phyloP scores from a whole-genome alignment of 495 filamentous ascomycete species.

The Annulohypoxylon nitens region DNA sequence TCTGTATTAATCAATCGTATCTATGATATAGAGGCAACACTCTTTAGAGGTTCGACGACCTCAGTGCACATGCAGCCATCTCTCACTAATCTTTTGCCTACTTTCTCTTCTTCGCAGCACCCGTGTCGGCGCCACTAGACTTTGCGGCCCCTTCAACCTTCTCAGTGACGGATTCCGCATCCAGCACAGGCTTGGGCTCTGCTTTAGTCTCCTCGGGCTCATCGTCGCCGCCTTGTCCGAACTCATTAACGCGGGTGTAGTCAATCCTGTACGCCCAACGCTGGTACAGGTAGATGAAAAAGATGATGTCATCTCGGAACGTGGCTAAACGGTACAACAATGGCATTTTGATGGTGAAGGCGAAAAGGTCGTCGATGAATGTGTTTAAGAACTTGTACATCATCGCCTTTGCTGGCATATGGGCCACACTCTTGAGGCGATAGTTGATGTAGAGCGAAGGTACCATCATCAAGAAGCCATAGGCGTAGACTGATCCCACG shows the following conservation, averaged over 20 bases:
- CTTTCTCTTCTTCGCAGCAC: slow-evolving; percentile 64
- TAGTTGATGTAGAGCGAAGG: slow-evolving; percentile 99
- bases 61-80: neutral
- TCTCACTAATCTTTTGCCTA: slow-evolving; percentile 37
- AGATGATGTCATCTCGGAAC: slow-evolving; percentile 94
- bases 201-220: slow-evolving; percentile 56
- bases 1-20: slow-evolving; percentile 9
- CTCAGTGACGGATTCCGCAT: slow-evolving; percentile 40
- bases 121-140: slow-evolving; percentile 59
- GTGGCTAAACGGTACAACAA: slow-evolving; percentile 95
- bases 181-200: slow-evolving; percentile 41
- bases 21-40: neutral
- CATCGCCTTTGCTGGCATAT: slow-evolving; percentile 97
- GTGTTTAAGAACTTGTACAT: slow-evolving; percentile 95
- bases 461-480: slow-evolving; percentile 99
- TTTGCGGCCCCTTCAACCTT: slow-evolving; percentile 48
- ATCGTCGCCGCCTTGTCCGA: slow-evolving; percentile 95
- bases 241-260: slow-evolving; percentile 94
- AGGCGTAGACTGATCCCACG: slow-evolving; percentile 96
- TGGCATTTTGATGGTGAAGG: slow-evolving; percentile 99
- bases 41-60: slow-evolving; percentile 11
- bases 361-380: slow-evolving; percentile 80
- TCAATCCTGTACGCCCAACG: slow-evolving; percentile 93
- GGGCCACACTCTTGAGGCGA: slow-evolving; percentile 92
- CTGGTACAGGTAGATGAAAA: slow-evolving; percentile 99